These are phyloP conservation scores for Serpula lacrymans DNA, from an alignment of 768 basidiomycete species.

Conservation along the genomic window DNA sequence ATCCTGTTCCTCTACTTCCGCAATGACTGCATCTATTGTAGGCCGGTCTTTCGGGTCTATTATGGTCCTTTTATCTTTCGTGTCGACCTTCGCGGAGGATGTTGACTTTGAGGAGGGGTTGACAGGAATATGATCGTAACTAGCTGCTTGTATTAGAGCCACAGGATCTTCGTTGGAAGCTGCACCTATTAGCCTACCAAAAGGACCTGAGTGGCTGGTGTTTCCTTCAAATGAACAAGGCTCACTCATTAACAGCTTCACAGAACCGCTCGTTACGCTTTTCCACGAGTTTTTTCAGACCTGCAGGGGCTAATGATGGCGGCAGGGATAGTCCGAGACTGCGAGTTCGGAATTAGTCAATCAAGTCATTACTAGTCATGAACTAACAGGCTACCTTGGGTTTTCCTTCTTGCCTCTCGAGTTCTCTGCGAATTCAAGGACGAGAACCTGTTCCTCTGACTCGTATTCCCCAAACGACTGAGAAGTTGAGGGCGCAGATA, in stretches of 20 bases:
- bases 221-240: too few species aligned
- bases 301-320: conserved; percentile 47
- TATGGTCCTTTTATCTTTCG: conserved; percentile 16
- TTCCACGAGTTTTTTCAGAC: conserved; percentile 68
- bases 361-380: conserved; percentile 5
- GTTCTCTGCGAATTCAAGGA: conserved; percentile 50
- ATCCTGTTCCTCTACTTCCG: conserved; percentile 50
- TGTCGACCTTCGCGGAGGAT: neutral
- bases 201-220: neutral
- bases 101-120: conserved; percentile 38
- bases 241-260: conserved; percentile 67
- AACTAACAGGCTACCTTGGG: conserved; percentile 17
- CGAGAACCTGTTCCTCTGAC: conserved; percentile 46
- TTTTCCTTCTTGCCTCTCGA: conserved; percentile 29
- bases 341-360: conserved; percentile 3
- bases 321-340: conserved; percentile 19
- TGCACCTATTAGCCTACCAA: conserved; percentile 56
- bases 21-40: conserved; percentile 54
- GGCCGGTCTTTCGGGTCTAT: conserved; percentile 51
- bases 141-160: conserved; percentile 60
- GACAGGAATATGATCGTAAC: conserved; percentile 67
- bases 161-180: conserved; percentile 60
- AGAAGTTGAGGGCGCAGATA: conserved; percentile 17
- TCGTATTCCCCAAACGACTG: conserved; percentile 24
- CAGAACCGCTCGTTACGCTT: conserved; percentile 63